Base-by-base conservation (phyloP, 768 basidiomycete genomes). In the Lactarius deliciosus region DNA sequence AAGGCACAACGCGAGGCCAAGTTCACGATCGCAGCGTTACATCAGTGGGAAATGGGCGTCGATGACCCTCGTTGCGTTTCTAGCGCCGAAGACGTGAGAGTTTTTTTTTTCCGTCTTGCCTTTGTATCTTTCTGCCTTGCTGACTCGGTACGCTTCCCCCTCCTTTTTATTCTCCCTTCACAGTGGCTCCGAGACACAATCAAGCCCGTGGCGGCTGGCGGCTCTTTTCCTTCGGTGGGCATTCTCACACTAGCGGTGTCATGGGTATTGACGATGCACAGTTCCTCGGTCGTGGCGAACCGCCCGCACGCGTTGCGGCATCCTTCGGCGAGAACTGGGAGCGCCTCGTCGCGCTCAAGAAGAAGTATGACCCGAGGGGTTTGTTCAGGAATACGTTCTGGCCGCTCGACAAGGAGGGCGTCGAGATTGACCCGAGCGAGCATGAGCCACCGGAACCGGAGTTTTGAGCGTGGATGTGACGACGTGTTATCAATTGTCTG, bases 1-100 rank as follows among this genome's bases (percentile, higher is more conserved):
- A 87, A 87, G 74, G 81, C 83, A 13, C 91, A 93, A 72, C 87
- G 94, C 57, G 83, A 93, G 74, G 89, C 91, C 0, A 75, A 83
- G 10, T 96, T 94, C 77, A 94, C 91, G 2, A 86, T 96, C 62
- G 90, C 92, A 3, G 94, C 94, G 20, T 80, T 96, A 30, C 94
- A 96, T 75, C 94, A 96, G 74, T 96, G 94, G 94, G 90, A 92
- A 68, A 88, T 94, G 78, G 84, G 88, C 36, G 78, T 90, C 53
- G 85, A 90, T 68, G 94, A 96, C 73, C 85, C 87, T 54, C 80
- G 85, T n/a, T 96, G 94, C 69, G 81, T 93, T 55, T 81, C 81
- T 60, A 88, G 92, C 50, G 94, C 93, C 18, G 92, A 95, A 76
- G 88, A 90, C 77, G 90, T 89, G 64, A 71, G 82, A 54, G 18